These are phyloP conservation scores for Ustilago cynodontis DNA, from an alignment of 1,284 basidiomycete species.

Conservation along the genomic window DNA sequence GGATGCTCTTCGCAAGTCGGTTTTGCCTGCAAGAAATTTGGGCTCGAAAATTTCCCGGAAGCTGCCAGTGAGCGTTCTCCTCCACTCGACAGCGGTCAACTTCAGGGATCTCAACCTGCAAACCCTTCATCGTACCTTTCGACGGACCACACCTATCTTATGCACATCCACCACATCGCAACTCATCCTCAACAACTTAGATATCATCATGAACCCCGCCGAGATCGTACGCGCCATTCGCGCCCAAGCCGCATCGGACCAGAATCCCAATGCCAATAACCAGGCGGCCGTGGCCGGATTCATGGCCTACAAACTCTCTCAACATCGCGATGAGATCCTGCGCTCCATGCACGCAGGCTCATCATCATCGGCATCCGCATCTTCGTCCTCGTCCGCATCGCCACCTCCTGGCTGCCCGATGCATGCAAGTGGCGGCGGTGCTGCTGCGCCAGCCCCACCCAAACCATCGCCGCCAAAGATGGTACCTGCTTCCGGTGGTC, in stretches of 20 bases:
- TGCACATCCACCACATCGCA: background rate
- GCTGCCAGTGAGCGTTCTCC: conserved; percentile 13
- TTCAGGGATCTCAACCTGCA: background rate
- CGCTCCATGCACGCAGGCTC: conserved; percentile 20
- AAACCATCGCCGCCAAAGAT: conserved; percentile 37
- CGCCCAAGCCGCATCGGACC: conserved; percentile 33
- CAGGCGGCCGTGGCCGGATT: conserved; percentile 55
- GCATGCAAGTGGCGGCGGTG: conserved; percentile 36
- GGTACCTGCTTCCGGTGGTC: conserved; percentile 42
- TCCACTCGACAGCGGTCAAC: conserved; percentile 21
- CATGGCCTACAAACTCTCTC: conserved; percentile 51
- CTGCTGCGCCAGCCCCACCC: conserved; percentile 7
- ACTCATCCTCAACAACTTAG: no score
- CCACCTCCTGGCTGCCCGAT: conserved; percentile 61
- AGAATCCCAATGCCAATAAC: conserved; percentile 38
- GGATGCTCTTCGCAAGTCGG: conserved; percentile 23
- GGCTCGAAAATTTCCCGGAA: conserved; percentile 33
- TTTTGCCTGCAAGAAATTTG: background rate
- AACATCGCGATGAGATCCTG: conserved; percentile 44
- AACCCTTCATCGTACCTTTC: background rate
- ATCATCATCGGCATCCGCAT: conserved; percentile 16
- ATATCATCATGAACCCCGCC: conserved; percentile 31
- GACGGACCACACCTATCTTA: no score
- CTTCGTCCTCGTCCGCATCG: conserved; percentile 19
- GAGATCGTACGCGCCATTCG: conserved; percentile 49